Conservation (phyloP, 805 yeast genomes). For the Priceomyces castillae region DNA sequence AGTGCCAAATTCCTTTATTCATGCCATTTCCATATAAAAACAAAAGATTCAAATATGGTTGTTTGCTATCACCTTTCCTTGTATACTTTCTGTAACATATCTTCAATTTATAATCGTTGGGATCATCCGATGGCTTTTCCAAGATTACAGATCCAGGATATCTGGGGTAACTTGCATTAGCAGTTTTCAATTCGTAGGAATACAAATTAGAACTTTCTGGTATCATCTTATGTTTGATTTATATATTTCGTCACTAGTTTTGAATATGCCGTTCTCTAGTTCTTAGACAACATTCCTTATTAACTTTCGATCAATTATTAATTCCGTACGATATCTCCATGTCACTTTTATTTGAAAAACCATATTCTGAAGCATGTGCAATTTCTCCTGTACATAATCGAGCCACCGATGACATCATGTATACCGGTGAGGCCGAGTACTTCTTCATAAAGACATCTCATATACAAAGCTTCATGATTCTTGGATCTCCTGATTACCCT, state of each 20-base stretch:
- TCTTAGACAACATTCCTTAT: too few species aligned
- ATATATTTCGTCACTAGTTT: background rate
- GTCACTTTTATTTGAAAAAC: too few species aligned
- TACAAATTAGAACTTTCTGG: slow-evolving; percentile 5
- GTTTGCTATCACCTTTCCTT: slow-evolving; percentile 8
- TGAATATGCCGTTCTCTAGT: too few species aligned
- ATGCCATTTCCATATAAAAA: slow-evolving; percentile 17
- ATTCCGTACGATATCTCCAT: too few species aligned
- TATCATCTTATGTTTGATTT: background rate
- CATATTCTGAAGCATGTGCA: too few species aligned
- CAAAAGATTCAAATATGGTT: slow-evolving; percentile 11
- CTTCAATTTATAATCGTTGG: slow-evolving; percentile 34
- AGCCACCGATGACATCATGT: too few species aligned
- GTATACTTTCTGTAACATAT: slow-evolving; percentile 45
- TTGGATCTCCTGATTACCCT: too few species aligned
- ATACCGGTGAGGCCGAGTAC: too few species aligned
- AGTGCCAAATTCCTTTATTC: slow-evolving; percentile 16
- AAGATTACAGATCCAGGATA: slow-evolving; percentile 32
- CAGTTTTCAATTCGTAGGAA: slow-evolving; percentile 4
- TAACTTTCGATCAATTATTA: too few species aligned
- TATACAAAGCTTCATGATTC: too few species aligned
- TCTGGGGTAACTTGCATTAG: slow-evolving; percentile 31
- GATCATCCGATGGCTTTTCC: slow-evolving; percentile 6
- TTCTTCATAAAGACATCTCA: too few species aligned
- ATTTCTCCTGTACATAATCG: too few species aligned